phyloP scores from a whole-genome alignment of 2,329 filamentous ascomycete genomes.

The Torrubiellomyces zombiae region DNA sequence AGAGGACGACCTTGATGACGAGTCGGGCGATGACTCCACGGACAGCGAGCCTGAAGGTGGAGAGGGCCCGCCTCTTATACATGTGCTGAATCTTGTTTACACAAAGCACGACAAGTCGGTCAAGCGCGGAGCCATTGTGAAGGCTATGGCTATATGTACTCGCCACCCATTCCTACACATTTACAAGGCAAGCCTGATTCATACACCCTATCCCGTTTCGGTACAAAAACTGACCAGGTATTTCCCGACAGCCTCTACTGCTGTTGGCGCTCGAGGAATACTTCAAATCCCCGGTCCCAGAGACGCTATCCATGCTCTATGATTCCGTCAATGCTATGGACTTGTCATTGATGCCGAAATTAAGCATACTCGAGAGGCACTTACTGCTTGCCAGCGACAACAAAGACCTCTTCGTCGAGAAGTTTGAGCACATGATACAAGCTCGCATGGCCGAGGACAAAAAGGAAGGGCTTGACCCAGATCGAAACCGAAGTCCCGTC shows the following conservation, averaged over 20 bases:
- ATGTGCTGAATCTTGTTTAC: conserved; percentile 93
- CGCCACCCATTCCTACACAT: conserved; percentile 95
- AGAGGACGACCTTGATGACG: conserved; percentile 31
- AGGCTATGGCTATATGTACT: conserved; percentile 98
- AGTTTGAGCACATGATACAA: conserved; percentile 88
- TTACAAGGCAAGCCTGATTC: conserved; percentile 55
- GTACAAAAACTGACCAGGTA: conserved; percentile 6
- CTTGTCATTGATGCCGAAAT: conserved; percentile 73
- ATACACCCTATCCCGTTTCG: neutral
- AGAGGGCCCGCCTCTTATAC: conserved; percentile 84
- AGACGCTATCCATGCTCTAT: conserved; percentile 78
- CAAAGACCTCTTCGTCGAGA: conserved; percentile 93
- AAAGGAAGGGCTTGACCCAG: conserved; percentile 22
- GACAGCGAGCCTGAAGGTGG: conserved; percentile 51
- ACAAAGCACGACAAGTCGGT: conserved; percentile 91
- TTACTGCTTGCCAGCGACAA: conserved; percentile 82
- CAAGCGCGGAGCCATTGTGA: conserved; percentile 86
- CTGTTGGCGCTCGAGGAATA: conserved; percentile 90
- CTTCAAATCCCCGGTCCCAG: conserved; percentile 77
- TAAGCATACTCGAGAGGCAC: conserved; percentile 70
- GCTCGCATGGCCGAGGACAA: conserved; percentile 57
- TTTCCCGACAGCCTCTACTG: conserved; percentile 51
- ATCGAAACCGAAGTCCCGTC: conserved; percentile 25
- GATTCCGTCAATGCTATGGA: conserved; percentile 95
- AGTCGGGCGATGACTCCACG: conserved; percentile 34